A percentile compares a stretch with the other conserved stretches of the same genome.
Conservation (phyloP, 2,329 filamentous ascomycete genomes). For the Zasmidium cellare region DNA sequence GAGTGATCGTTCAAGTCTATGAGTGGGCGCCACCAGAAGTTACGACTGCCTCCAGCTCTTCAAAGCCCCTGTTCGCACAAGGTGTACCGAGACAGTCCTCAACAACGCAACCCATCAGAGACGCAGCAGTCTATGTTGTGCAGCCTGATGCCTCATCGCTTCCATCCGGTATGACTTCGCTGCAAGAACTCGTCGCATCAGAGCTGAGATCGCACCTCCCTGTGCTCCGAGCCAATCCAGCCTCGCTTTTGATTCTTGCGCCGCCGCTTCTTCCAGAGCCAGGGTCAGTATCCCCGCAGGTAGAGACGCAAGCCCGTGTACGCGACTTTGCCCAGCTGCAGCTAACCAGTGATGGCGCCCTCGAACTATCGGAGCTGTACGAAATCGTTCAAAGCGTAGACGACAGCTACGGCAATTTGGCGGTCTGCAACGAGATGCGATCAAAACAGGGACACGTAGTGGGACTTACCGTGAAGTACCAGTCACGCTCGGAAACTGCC, state of each 20-base stretch:
- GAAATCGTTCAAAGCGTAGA: background rate
- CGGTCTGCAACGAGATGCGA: background rate
- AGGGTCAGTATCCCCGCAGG: background rate
- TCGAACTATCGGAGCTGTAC: background rate
- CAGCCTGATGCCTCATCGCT: background rate
- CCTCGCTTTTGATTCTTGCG: background rate
- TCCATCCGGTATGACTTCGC: background rate
- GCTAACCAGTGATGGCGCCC: background rate
- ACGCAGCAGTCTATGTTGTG: conserved; percentile 4
- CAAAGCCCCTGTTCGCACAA: background rate
- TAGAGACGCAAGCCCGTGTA: background rate
- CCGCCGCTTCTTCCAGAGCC: conserved; percentile 2
- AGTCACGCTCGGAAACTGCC: too few relatives aligned
- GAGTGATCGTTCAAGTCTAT: background rate
- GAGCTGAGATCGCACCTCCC: conserved; percentile 2
- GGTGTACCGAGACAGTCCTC: background rate
- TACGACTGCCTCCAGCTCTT: background rate
- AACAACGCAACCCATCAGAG: background rate
- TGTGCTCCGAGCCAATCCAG: background rate
- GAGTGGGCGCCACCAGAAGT: background rate
- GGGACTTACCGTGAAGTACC: too few relatives aligned
- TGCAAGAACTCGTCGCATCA: background rate
- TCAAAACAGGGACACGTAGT: too few relatives aligned
- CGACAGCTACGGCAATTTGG: conserved; percentile 1
- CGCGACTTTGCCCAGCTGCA: conserved; percentile 1